Percentiles rank a stretch among this genome's conserved stretches.
phyloP scores from a whole-genome alignment of 2,329 filamentous ascomycete species.

The Onygena corvina region DNA sequence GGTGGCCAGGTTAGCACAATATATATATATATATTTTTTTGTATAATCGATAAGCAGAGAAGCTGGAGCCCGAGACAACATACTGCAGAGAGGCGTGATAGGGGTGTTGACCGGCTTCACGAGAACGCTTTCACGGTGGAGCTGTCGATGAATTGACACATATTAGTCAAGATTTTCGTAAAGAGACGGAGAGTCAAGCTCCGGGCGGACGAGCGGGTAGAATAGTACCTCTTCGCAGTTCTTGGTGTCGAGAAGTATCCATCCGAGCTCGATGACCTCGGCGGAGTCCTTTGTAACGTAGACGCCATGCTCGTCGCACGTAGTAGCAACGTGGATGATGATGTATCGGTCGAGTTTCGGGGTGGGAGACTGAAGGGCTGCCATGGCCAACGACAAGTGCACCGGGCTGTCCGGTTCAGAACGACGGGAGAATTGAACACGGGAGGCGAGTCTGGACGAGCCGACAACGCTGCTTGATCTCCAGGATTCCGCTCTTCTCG shows the following conservation, averaged over 20 bases:
- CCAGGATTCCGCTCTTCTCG: neutral
- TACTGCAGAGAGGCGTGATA: slow-evolving; percentile 97
- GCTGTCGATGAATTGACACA: slow-evolving; percentile 40
- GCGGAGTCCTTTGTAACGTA: slow-evolving; percentile 99
- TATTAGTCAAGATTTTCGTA: slow-evolving; percentile 11
- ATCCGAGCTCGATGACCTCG: slow-evolving; percentile 97
- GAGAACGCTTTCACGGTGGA: slow-evolving; percentile 88
- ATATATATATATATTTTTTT: slow-evolving; percentile 11
- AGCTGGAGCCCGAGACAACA: slow-evolving; percentile 39
- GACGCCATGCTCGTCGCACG: slow-evolving; percentile 96
- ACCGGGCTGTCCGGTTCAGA: neutral
- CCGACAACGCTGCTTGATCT: neutral
- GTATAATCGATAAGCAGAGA: slow-evolving; percentile 6
- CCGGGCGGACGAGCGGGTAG: slow-evolving; percentile 2
- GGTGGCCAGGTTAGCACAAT: slow-evolving; percentile 5
- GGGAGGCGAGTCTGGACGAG: neutral
- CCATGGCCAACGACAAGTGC: slow-evolving; percentile 24
- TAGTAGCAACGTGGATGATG: slow-evolving; percentile 96
- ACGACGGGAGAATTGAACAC: neutral
- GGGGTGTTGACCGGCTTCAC: slow-evolving; percentile 98
- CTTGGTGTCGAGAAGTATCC: slow-evolving; percentile 90
- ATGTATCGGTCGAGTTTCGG: slow-evolving; percentile 88
- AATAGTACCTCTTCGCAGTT: slow-evolving; percentile 70
- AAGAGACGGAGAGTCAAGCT: slow-evolving; percentile 8
- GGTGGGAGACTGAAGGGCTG: slow-evolving; percentile 39